Percentiles rank a stretch among this genome's conserved stretches.
Conservation (phyloP, 306 rosid genomes). For the Trifolium dubium region DNA sequence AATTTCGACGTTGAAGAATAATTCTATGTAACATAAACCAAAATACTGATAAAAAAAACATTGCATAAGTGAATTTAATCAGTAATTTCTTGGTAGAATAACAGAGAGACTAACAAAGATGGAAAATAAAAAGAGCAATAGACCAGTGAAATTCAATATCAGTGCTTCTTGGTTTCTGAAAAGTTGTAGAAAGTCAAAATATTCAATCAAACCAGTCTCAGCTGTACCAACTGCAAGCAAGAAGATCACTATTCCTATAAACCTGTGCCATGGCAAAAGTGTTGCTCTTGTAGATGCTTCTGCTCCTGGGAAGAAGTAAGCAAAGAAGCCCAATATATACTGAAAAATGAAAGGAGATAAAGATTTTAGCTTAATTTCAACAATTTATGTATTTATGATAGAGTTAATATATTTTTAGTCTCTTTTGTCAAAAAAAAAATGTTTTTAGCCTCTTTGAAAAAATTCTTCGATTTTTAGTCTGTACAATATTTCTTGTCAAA, state of each 20-base stretch:
- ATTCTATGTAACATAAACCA: not conserved
- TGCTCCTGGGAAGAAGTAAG: slow-evolving; percentile 59
- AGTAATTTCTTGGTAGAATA: slow-evolving; percentile 56
- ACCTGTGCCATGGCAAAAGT: slow-evolving; percentile 71
- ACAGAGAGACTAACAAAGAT: slow-evolving; percentile 55
- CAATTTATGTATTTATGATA: too few relatives aligned
- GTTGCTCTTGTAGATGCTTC: slow-evolving; percentile 52
- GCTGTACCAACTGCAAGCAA: slow-evolving; percentile 60
- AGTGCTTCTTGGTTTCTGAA: slow-evolving; percentile 47
- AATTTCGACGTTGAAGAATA: not conserved
- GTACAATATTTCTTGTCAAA: too few relatives aligned
- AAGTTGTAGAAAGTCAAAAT: not conserved
- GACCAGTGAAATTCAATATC: slow-evolving; percentile 67
- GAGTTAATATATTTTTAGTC: too few relatives aligned
- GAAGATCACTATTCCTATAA: slow-evolving; percentile 59
- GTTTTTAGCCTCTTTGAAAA: too few relatives aligned
- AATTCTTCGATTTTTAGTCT: too few relatives aligned
- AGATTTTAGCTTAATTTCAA: not conserved
- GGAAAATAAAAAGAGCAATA: slow-evolving; percentile 62
- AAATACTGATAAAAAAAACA: not conserved
- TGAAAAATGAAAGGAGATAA: slow-evolving; percentile 24
- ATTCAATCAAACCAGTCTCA: slow-evolving; percentile 51
- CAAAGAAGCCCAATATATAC: slow-evolving; percentile 59
- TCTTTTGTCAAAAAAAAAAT: too few relatives aligned
- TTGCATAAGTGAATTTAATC: not conserved